These are phyloP conservation scores for Aspergillus cavernicola DNA, from an alignment of 495 filamentous ascomycete genomes.

Conservation along the genomic window DNA sequence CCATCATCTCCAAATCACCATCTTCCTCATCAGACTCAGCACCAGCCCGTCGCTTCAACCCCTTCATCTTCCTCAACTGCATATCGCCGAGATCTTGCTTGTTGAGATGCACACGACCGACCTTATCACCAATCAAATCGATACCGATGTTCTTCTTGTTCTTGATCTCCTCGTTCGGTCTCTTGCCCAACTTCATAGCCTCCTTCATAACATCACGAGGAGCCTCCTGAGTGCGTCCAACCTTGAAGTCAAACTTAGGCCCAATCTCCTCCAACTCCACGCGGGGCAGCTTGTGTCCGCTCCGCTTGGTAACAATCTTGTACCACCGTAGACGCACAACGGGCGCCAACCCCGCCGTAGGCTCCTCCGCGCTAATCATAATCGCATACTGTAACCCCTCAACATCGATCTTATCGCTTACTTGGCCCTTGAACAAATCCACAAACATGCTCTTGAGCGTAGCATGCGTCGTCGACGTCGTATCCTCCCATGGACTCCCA, in stretches of 20 bases:
- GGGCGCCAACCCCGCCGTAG: slow-evolving; percentile 58
- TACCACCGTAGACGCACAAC: slow-evolving; percentile 79
- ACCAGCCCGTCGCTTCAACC: slow-evolving; percentile 73
- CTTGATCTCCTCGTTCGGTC: slow-evolving; percentile 51
- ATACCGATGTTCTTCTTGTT: slow-evolving; percentile 94
- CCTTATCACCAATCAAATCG: slow-evolving; percentile 90
- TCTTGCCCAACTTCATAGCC: slow-evolving; percentile 80
- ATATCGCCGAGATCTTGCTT: slow-evolving; percentile 83
- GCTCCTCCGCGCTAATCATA: slow-evolving; percentile 74
- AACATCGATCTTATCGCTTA: slow-evolving; percentile 77
- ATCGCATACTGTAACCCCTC: slow-evolving; percentile 90
- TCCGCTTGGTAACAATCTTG: slow-evolving; percentile 76
- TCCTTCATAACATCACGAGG: slow-evolving; percentile 79
- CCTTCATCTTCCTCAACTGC: slow-evolving; percentile 99
- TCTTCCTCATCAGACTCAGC: slow-evolving; percentile 45
- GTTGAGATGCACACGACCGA: slow-evolving; percentile 87
- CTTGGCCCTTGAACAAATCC: slow-evolving; percentile 84
- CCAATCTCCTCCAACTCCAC: slow-evolving; percentile 96
- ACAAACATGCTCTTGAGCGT: slow-evolving; percentile 82
- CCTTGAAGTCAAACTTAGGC: slow-evolving; percentile 87
- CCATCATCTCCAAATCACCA: slow-evolving; percentile 42
- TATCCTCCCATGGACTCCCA: slow-evolving; percentile 78
- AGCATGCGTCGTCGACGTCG: slow-evolving; percentile 66
- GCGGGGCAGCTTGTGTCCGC: slow-evolving; percentile 79
- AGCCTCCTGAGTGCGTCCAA: slow-evolving; percentile 76